Conservation (phyloP, 768 basidiomycete genomes). For the Kwoniella newhampshirensis region DNA sequence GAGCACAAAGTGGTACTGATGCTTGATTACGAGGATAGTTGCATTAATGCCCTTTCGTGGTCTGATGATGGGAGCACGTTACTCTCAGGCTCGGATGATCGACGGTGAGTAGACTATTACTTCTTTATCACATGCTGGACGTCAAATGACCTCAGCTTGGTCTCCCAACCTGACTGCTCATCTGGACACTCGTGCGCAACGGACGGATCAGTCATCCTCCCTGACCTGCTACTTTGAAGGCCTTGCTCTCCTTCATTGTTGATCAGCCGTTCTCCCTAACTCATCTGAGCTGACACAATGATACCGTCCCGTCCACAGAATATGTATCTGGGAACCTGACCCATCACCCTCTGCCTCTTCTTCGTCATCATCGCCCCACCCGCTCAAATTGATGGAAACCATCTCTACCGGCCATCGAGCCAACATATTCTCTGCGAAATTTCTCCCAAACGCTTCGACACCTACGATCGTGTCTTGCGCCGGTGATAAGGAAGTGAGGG, state of each 20-base stretch:
- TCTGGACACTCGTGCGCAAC: no score
- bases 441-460: constrained; percentile 66
- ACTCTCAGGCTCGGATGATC: constrained; percentile 52
- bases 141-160: no score
- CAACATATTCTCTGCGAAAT: constrained; percentile 82
- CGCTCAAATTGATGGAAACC: constrained; percentile 67
- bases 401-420: constrained; percentile 74
- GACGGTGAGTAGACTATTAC: constrained; percentile 20
- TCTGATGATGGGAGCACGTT: constrained; percentile 49
- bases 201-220: no score
- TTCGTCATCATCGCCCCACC: constrained; percentile 42
- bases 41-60: constrained; percentile 54
- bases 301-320: constrained; percentile 54
- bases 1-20: neutral
- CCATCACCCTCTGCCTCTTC: constrained; percentile 14
- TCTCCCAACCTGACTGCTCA: no score
- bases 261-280: neutral
- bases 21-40: constrained; percentile 26
- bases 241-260: neutral
- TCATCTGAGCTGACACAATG: constrained; percentile 2
- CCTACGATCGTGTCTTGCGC: constrained; percentile 66
- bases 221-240: neutral
- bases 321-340: constrained; percentile 77
- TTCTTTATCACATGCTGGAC: no score
- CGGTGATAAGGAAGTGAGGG: constrained; percentile 68